phyloP scores from a whole-genome alignment of 345 rosid genomes.

The Pistacia vera region DNA sequence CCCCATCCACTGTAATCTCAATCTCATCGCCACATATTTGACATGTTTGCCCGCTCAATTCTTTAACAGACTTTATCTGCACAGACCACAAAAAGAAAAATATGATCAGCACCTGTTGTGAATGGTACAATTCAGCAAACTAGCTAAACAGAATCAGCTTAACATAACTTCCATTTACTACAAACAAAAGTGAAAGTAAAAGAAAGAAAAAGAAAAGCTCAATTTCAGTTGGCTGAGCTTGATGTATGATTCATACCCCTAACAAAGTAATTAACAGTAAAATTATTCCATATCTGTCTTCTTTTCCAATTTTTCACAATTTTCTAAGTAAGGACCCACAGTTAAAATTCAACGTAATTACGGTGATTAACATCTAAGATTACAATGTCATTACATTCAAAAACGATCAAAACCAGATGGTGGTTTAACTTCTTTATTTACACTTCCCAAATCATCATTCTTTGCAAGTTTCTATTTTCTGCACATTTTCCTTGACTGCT shows the following conservation, averaged over 20 bases:
- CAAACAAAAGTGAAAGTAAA: background rate
- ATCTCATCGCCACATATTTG: constrained; percentile 92
- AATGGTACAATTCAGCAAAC: constrained; percentile 9
- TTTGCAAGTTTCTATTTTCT: background rate
- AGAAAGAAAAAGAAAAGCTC: background rate
- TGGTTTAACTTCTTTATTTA: background rate
- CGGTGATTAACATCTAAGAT: background rate
- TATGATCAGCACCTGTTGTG: constrained; percentile 17
- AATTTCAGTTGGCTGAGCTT: background rate
- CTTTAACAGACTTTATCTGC: constrained; percentile 89
- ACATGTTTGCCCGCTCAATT: constrained; percentile 87
- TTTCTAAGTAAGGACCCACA: background rate
- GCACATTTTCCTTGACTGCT: background rate
- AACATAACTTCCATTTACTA: background rate
- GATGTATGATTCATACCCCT: background rate
- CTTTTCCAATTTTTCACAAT: background rate
- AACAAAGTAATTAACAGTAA: background rate
- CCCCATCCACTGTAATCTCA: constrained; percentile 68
- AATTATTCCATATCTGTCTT: background rate
- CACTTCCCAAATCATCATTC: background rate
- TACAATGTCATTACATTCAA: background rate
- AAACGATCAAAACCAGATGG: background rate
- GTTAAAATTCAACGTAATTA: background rate
- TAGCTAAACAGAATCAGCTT: background rate
- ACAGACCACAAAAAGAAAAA: constrained; percentile 7